Conservation (phyloP, 2,329 filamentous ascomycete species). For the Penicillium sp. region DNA sequence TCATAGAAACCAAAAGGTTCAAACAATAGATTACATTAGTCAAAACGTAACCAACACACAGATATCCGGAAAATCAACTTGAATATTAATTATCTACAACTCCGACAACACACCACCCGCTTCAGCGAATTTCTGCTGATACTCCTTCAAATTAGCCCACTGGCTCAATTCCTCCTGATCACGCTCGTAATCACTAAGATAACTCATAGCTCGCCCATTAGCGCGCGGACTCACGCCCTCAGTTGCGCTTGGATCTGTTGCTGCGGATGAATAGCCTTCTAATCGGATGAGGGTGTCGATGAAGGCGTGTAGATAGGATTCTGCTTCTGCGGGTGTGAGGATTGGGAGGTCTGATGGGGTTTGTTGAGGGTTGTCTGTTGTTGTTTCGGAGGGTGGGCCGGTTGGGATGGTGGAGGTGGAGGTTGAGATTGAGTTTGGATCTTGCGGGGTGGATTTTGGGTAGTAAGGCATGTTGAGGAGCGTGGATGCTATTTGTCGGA, state of each 20-base stretch:
- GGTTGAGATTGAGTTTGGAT: too few relatives aligned
- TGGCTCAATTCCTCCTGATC: conserved; percentile 76
- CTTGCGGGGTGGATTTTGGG: conserved; percentile 43
- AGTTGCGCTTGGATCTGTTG: conserved; percentile 35
- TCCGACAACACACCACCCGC: conserved; percentile 57
- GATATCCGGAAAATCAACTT: too few relatives aligned
- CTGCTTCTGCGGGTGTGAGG: conserved; percentile 57
- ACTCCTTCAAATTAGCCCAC: conserved; percentile 80
- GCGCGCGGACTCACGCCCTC: conserved; percentile 48
- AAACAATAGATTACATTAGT: too few relatives aligned
- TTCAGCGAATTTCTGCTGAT: conserved; percentile 73
- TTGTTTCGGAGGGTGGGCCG: conserved; percentile 37
- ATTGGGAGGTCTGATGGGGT: conserved; percentile 32
- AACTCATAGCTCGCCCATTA: conserved; percentile 40
- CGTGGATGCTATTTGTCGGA: conserved; percentile 81
- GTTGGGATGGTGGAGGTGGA: conserved; percentile 13
- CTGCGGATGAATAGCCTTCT: conserved; percentile 60
- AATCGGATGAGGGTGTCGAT: conserved; percentile 75
- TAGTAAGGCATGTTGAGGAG: conserved; percentile 67
- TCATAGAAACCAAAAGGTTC: too few relatives aligned
- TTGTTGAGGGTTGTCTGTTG: conserved; percentile 68
- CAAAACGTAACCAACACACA: too few relatives aligned
- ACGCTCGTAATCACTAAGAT: conserved; percentile 55
- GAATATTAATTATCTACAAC: too few relatives aligned
- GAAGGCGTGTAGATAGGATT: conserved; percentile 73